Percentiles rank a stretch among this genome's conserved stretches.
Evolutionary conservation across 2,329 filamentous ascomycete genomes (phyloP).

Genomic region (Sphaerulina musiva): DNA sequence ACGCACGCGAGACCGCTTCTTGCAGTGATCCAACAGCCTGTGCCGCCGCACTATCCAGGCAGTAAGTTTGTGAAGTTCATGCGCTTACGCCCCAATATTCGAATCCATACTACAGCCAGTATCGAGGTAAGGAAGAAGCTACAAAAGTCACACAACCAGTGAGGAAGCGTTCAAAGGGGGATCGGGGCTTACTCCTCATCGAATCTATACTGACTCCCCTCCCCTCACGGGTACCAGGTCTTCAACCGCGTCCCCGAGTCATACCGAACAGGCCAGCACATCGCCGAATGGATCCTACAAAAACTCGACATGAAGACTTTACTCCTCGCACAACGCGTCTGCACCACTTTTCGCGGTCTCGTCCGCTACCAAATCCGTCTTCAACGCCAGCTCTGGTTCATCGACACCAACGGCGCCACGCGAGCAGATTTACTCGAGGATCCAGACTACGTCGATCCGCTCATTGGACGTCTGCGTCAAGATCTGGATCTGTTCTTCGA

Average conservation of each 20-base stretch:
- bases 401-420: background rate
- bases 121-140: no score
- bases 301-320: slow-evolving; percentile 2
- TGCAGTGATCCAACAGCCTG: no score
- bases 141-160: no score
- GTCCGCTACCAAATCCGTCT: background rate
- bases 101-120: no score
- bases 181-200: no score
- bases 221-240: background rate
- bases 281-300: background rate
- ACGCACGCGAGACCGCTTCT: no score
- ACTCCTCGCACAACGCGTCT: slow-evolving; percentile 1
- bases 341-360: background rate
- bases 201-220: background rate
- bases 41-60: no score
- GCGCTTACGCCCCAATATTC: no score
- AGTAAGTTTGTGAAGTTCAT: no score
- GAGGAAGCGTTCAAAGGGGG: no score
- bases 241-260: background rate
- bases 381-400: slow-evolving; percentile 7
- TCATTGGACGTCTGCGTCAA: background rate
- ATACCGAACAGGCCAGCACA: background rate
- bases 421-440: background rate
- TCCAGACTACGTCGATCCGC: background rate
- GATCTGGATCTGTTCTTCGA: slow-evolving; percentile 4